Conservation (phyloP, 352 stramenopile species). For the Phytophthora uliginosa region DNA sequence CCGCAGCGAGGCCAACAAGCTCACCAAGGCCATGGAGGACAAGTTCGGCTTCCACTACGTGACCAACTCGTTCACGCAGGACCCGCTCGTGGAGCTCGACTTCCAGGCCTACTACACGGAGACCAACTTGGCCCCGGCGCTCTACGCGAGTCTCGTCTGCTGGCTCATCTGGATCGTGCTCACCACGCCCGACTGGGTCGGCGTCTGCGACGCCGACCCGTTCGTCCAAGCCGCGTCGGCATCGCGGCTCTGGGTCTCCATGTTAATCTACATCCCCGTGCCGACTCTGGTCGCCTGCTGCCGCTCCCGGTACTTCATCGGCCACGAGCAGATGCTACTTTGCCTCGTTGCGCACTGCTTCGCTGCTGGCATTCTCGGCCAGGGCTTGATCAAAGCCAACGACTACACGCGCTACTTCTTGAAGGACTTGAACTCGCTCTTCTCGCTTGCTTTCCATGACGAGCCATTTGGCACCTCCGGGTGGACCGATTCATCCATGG, state of each 20-base stretch:
- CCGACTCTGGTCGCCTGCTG: conserved; percentile 64
- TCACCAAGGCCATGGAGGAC: conserved; percentile 76
- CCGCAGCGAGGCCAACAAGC: conserved; percentile 73
- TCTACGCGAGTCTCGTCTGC: conserved; percentile 66
- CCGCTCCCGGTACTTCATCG: conserved; percentile 60
- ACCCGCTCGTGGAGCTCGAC: conserved; percentile 72
- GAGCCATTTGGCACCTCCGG: conserved; percentile 1
- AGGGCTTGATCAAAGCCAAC: conserved; percentile 52
- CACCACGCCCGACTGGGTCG: conserved; percentile 50
- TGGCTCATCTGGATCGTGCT: conserved; percentile 70
- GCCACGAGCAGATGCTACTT: conserved; percentile 68
- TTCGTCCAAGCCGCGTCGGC: conserved; percentile 39
- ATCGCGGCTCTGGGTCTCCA: conserved; percentile 57
- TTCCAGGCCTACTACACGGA: conserved; percentile 85
- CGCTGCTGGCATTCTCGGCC: conserved; percentile 53
- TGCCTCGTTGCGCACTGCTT: conserved; percentile 82
- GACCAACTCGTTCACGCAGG: conserved; percentile 77
- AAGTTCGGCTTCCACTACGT: conserved; percentile 89
- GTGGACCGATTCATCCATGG: not conserved
- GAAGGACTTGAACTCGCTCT: conserved; percentile 59
- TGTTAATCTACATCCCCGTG: conserved; percentile 68
- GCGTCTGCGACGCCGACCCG: conserved; percentile 49
- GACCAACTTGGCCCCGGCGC: conserved; percentile 70
- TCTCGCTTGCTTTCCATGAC: conserved; percentile 46
- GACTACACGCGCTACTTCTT: conserved; percentile 61